Evolutionary conservation across 805 yeast species (phyloP).

Genomic region (Cyberlindnera maritima): DNA sequence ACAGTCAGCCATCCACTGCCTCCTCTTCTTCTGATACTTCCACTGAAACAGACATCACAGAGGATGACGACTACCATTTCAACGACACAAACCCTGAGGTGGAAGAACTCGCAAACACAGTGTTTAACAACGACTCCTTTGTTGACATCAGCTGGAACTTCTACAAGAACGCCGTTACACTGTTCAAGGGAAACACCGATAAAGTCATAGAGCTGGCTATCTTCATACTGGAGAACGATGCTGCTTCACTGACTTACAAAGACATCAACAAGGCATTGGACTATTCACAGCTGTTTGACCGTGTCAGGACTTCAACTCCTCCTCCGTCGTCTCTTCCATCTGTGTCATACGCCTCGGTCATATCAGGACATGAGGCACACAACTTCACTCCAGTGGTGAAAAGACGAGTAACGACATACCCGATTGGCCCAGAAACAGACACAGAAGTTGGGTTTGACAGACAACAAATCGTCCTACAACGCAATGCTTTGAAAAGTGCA

Average conservation of each 20-base stretch:
- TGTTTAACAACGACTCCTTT: conserved; percentile 35
- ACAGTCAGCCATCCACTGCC: background rate
- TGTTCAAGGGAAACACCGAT: conserved; percentile 43
- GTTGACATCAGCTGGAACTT: conserved; percentile 38
- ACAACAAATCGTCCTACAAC: conserved; percentile 10
- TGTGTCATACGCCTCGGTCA: background rate
- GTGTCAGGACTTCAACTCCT: background rate
- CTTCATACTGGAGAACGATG: conserved; percentile 32
- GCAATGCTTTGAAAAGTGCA: conserved; percentile 19
- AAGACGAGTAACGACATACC: background rate
- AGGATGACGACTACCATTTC: conserved; percentile 9
- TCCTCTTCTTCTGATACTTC: background rate
- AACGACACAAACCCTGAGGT: conserved; percentile 28
- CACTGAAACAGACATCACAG: background rate
- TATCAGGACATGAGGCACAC: background rate
- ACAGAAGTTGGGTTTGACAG: conserved; percentile 3
- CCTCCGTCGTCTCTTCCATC: background rate
- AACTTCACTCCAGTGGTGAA: conserved; percentile 1
- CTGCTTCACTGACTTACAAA: conserved; percentile 29
- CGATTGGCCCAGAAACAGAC: background rate
- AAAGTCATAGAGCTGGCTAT: conserved; percentile 37
- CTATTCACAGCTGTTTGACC: conserved; percentile 1
- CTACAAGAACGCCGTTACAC: conserved; percentile 36
- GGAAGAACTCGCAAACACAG: conserved; percentile 33
- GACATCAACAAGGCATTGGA: conserved; percentile 2